Percentiles rank a stretch among this genome's conserved stretches.
Evolutionary conservation across 2,329 filamentous ascomycete genomes (phyloP).

Genomic region (Verticillium zaregamsianum): DNA sequence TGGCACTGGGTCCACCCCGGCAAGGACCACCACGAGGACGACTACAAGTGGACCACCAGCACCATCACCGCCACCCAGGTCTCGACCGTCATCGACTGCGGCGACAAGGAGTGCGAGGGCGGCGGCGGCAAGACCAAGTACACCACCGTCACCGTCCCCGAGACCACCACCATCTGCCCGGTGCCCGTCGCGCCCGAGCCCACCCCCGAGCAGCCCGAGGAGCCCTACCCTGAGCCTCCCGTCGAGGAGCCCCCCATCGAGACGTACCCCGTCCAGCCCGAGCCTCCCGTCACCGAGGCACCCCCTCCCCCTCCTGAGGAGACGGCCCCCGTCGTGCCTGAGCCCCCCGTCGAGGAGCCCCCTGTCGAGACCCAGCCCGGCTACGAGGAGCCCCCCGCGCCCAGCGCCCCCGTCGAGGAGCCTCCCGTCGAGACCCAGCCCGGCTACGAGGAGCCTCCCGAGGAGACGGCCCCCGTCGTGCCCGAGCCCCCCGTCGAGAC

Average conservation of each 20-base stretch:
- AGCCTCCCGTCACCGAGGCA: conserved; percentile 2
- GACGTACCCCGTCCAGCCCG: neutral
- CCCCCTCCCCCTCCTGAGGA: neutral
- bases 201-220: conserved; percentile 23
- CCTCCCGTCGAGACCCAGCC: conserved; percentile 1
- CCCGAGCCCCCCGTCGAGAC: neutral
- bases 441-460: neutral
- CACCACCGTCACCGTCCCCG: conserved; percentile 32
- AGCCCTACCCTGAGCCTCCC: neutral
- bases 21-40: conserved; percentile 10
- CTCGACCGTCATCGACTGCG: conserved; percentile 35
- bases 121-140: conserved; percentile 24
- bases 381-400: neutral
- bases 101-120: conserved; percentile 32
- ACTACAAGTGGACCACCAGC: conserved; percentile 34
- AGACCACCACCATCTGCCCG: conserved; percentile 40
- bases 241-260: conserved; percentile 1
- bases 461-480: no score
- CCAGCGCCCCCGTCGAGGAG: neutral
- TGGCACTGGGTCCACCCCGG: conserved; percentile 34
- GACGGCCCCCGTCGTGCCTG: neutral
- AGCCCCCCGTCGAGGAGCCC: neutral
- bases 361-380: conserved; percentile 1
- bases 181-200: conserved; percentile 23
- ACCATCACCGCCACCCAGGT: conserved; percentile 34